These are phyloP conservation scores for Basidioascus undulatus DNA, from an alignment of 768 basidiomycete genomes.

Conservation along the genomic window DNA sequence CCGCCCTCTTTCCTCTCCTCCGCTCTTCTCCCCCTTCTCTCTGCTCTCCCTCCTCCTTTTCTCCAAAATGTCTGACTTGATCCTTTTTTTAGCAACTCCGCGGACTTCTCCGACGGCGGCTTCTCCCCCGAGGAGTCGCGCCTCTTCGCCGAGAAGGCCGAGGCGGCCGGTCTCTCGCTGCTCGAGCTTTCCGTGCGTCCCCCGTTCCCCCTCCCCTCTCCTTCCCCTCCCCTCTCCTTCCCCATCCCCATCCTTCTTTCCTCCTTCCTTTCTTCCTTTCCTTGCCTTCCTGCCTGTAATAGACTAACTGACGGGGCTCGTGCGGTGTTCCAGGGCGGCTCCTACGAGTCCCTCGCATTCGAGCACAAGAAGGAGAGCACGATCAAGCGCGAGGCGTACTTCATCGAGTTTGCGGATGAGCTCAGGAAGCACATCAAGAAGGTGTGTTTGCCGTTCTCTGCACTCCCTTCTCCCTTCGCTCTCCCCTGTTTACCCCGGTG, in stretches of 20 bases:
- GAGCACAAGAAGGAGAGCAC: slow-evolving; percentile 16
- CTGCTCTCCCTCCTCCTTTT: too few species aligned
- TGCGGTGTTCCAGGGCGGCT: slow-evolving; percentile 9
- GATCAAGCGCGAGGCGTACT: slow-evolving; percentile 14
- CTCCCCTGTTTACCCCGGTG: slow-evolving; percentile 12
- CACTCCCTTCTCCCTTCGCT: slow-evolving; percentile 7
- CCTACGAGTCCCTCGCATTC: too few species aligned
- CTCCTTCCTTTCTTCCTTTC: neutral
- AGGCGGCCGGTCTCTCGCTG: slow-evolving; percentile 19
- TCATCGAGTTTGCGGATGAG: slow-evolving; percentile 10
- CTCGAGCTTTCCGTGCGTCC: slow-evolving; percentile 23
- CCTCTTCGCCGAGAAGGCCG: slow-evolving; percentile 17
- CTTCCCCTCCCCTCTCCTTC: too few species aligned
- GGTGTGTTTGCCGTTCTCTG: too few species aligned
- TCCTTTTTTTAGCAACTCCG: too few species aligned
- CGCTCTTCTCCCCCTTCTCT: too few species aligned
- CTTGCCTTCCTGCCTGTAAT: too few species aligned
- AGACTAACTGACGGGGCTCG: too few species aligned
- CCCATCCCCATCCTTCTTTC: too few species aligned
- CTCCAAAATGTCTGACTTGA: too few species aligned
- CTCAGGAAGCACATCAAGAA: neutral
- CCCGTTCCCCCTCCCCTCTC: too few species aligned
- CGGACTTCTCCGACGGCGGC: slow-evolving; percentile 14
- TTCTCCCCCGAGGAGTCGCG: slow-evolving; percentile 18
- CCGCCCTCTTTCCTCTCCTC: too few species aligned